Conservation (phyloP, 164 flowering plant genomes). For the Liriodendron chinense region DNA sequence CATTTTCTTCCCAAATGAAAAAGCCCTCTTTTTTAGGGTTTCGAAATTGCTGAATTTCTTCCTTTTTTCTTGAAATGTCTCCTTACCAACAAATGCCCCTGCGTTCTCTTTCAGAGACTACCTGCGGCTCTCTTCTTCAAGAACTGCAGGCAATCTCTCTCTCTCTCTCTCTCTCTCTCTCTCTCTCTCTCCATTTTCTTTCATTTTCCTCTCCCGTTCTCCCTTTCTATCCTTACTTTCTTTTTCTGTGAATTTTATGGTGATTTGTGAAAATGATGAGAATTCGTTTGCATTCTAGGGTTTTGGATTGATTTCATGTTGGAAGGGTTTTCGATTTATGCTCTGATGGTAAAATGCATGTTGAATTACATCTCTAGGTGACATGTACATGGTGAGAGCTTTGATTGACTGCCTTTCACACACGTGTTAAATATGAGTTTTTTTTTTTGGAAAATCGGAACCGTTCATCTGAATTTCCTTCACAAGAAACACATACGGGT, state of each 20-base stretch:
- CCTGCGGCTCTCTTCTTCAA: slow-evolving; percentile 60
- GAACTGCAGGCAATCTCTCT: slow-evolving; percentile 51
- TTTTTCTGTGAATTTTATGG: background rate
- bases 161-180: background rate
- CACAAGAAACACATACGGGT: no score
- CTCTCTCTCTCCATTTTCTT: background rate
- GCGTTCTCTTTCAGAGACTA: slow-evolving; percentile 33
- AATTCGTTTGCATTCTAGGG: background rate
- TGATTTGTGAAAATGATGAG: background rate
- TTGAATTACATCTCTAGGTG: no score
- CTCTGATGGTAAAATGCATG: background rate
- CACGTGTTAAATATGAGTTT: background rate
- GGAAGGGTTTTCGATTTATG: background rate
- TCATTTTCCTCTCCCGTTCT: background rate
- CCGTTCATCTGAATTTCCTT: background rate
- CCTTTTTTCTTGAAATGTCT: background rate
- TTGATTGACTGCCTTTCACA: background rate
- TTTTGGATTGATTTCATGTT: background rate
- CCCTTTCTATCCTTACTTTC: background rate
- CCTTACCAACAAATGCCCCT: slow-evolving; percentile 13
- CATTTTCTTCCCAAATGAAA: background rate
- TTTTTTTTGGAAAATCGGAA: background rate
- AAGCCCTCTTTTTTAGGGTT: slow-evolving; percentile 12
- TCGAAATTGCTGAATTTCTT: background rate
- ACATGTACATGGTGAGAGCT: no score